Base-by-base conservation (phyloP, 108 stramenopile species). In the Discostella stelligeroides region DNA sequence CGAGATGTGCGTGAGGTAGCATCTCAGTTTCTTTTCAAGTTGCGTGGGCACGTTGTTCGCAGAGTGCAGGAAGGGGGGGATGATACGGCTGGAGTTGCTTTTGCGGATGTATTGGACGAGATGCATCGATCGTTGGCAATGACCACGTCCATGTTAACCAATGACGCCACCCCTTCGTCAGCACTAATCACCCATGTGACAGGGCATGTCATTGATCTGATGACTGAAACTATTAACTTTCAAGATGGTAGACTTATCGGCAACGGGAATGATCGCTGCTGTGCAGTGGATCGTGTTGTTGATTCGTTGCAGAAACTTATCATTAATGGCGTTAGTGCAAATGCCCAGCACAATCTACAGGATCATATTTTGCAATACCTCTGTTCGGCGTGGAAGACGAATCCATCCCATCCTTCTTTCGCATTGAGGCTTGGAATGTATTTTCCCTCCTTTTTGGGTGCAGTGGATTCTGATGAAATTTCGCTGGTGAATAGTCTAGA, bases 311-410 rank as follows among this genome's bases (percentile, higher is more conserved):
- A 69, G 63, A 39, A 64, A 12, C 43, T 79, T 11, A 72, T 82
- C 28, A 29, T 65, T 23, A 14, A 62, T 58, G 66, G 43, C 34
- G 39, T 82, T 45, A 78, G 78, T 34, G 18, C 47, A 27, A 57
- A 63, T 37, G 55, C 64, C 12, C 70, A 45, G 25, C 53, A 45
- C 51, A 65, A 64, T 30, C 65, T 77, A 11, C 75, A 81, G 54
- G 56, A 38, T 29, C 70, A 68, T 28, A 72, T 77, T 45, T 25
- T 84, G 71, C 60, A 63, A 38, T 63, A 66, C 30, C 58, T 84
- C 13, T 81, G 75, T 46, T 53, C 76, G 25, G 63, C 76, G 10
- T 84, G 83, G 83, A 81, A 73, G 41, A 59, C 54, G 11, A 76
- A 80, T 68, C 76, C 65, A 20, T 18, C 55, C 17, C 83, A 81